Evolutionary conservation across 768 basidiomycete species (phyloP).

Genomic region (Podaxis mareebaensis): DNA sequence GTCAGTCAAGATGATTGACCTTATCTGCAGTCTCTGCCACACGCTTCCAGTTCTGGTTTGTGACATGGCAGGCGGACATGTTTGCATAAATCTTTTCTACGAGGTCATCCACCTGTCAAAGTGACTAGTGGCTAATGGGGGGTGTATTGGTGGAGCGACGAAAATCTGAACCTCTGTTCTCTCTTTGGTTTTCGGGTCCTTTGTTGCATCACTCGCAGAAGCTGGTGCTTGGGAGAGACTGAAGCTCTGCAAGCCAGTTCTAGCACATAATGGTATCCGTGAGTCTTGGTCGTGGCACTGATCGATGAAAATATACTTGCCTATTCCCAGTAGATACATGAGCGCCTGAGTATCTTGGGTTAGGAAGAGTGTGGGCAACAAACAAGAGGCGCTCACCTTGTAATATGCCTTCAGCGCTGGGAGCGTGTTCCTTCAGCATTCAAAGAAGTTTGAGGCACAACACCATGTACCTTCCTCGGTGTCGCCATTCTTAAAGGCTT

Average conservation of each 20-base stretch:
- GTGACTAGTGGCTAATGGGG: neutral
- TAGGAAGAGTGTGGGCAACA: conserved; percentile 4
- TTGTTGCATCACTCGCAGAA: conserved; percentile 27
- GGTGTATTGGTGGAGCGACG: neutral
- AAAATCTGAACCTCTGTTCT: conserved; percentile 59
- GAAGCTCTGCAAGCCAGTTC: conserved; percentile 57
- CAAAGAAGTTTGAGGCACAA: conserved; percentile 6
- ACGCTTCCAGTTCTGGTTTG: conserved; percentile 77
- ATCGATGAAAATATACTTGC: conserved; percentile 55
- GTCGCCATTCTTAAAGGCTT: conserved; percentile 68
- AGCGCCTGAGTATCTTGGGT: conserved; percentile 47
- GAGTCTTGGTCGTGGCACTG: neutral
- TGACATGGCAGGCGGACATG: conserved; percentile 83
- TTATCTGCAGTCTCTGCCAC: conserved; percentile 82
- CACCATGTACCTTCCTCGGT: conserved; percentile 53
- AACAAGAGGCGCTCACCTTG: conserved; percentile 44
- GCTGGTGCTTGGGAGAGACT: conserved; percentile 37
- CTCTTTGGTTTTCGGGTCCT: conserved; percentile 46
- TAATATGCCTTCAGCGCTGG: conserved; percentile 74
- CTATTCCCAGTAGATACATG: conserved; percentile 72
- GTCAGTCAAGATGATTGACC: conserved; percentile 29
- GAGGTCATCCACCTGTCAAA: conserved; percentile 64
- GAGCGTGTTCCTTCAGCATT: neutral
- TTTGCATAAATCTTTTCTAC: conserved; percentile 85
- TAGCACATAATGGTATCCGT: conserved; percentile 22